phyloP scores from a whole-genome alignment of 2,329 filamentous ascomycete genomes.

The Rhinocladiella similis region DNA sequence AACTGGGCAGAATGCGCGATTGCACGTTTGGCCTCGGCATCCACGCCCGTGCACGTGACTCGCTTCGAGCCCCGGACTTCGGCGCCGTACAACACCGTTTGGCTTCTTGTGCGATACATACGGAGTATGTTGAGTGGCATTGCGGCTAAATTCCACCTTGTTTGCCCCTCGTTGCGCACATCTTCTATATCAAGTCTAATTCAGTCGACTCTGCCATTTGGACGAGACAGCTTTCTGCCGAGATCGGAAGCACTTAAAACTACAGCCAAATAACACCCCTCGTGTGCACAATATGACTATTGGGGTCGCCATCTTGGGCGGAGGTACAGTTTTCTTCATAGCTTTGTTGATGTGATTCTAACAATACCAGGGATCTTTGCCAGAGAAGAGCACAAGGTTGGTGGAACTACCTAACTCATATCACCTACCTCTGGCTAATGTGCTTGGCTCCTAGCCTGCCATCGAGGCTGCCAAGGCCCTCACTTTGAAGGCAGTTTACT shows the following conservation, averaged over 20 bases:
- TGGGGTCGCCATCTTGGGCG: slow-evolving; percentile 56
- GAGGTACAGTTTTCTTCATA: slow-evolving; percentile 37
- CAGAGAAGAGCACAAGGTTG: slow-evolving; percentile 56
- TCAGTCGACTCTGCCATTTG: neutral
- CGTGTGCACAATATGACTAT: slow-evolving; percentile 35
- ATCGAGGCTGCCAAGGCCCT: slow-evolving; percentile 48
- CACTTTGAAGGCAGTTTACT: slow-evolving; percentile 58
- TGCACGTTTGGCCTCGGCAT: too few species aligned
- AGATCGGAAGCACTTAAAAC: neutral
- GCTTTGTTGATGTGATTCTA: neutral
- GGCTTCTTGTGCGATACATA: too few species aligned
- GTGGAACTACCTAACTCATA: slow-evolving; percentile 3
- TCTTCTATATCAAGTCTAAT: neutral
- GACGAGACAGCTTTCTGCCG: neutral
- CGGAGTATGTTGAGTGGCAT: too few species aligned
- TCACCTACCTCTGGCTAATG: slow-evolving; percentile 1
- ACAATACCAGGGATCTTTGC: slow-evolving; percentile 53
- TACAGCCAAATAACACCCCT: neutral
- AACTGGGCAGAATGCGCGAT: too few species aligned
- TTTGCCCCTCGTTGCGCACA: too few species aligned
- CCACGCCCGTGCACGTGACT: too few species aligned
- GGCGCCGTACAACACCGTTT: too few species aligned
- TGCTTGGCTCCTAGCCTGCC: slow-evolving; percentile 44
- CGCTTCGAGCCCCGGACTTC: too few species aligned
- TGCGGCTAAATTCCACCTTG: too few species aligned